phyloP scores from a whole-genome alignment of 495 filamentous ascomycete species.

The Aspergillus bertholletiae region DNA sequence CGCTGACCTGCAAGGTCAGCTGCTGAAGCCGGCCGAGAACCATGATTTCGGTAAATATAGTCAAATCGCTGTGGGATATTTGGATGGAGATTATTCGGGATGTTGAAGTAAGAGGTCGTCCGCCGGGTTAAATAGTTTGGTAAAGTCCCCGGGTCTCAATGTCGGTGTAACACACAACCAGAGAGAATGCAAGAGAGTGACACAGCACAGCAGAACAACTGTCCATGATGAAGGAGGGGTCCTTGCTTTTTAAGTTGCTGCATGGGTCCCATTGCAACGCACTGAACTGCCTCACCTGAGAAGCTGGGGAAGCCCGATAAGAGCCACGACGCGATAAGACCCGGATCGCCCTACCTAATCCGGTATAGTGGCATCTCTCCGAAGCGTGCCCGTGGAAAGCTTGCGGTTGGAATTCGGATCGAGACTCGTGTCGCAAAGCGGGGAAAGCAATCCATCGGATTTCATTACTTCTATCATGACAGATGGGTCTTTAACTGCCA shows the following conservation, averaged over 20 bases:
- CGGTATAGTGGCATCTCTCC: slow-evolving; percentile 18
- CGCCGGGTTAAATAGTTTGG: too few relatives aligned
- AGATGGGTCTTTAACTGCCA: background rate
- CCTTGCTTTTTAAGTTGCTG: background rate
- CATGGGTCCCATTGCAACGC: background rate
- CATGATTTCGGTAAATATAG: slow-evolving; percentile 40
- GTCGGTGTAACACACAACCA: background rate
- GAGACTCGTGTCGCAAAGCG: background rate
- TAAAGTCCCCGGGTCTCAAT: background rate
- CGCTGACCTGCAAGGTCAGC: slow-evolving; percentile 61
- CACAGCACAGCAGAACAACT: background rate
- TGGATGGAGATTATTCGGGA: background rate
- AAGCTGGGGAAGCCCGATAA: background rate
- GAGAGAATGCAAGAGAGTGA: background rate
- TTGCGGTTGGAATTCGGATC: too few relatives aligned
- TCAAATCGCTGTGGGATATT: background rate
- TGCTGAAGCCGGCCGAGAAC: slow-evolving; percentile 68
- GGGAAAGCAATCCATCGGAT: slow-evolving; percentile 1
- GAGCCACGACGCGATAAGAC: slow-evolving; percentile 7
- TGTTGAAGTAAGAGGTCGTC: too few relatives aligned
- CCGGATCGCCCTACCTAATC: slow-evolving; percentile 25
- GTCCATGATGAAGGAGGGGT: too few relatives aligned
- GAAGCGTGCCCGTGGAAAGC: slow-evolving; percentile 22
- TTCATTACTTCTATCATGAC: background rate
- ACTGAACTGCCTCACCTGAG: background rate